These are phyloP conservation scores for Salix dunnii DNA, from an alignment of 345 rosid species.

Conservation along the genomic window DNA sequence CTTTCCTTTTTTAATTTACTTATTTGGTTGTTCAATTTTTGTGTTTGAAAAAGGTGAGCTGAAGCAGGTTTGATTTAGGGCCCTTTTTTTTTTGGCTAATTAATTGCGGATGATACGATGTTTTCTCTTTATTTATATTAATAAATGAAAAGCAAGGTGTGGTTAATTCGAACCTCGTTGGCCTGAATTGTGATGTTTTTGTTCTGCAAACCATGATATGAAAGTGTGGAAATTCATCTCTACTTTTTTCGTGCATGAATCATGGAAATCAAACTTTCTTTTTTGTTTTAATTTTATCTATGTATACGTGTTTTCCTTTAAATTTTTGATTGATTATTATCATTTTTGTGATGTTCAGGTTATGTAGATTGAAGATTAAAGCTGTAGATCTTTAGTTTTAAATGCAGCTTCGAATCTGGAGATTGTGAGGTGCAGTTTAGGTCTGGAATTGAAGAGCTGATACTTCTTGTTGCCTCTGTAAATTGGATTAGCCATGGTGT, in stretches of 20 bases:
- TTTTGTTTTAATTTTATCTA: background rate
- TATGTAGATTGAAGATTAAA: background rate
- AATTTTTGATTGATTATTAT: background rate
- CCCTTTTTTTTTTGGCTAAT: background rate
- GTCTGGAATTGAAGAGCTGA: background rate
- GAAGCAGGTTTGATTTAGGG: background rate
- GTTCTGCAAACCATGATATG: background rate
- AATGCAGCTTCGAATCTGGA: conserved; percentile 16
- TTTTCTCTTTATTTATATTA: background rate
- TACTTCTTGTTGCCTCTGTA: background rate
- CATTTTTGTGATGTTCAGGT: background rate
- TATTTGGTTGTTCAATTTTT: no score
- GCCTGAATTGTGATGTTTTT: background rate
- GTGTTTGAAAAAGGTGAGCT: background rate
- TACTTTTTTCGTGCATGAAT: background rate
- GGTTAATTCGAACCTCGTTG: background rate
- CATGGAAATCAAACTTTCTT: background rate
- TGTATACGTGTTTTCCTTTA: background rate
- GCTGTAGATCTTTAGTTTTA: conserved; percentile 5
- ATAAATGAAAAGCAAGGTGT: background rate
- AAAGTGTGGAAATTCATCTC: background rate
- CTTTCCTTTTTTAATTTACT: no score
- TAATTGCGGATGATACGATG: background rate
- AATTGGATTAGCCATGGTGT: conserved; percentile 42
- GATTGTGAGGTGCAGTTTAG: background rate